Percentiles rank a stretch among this genome's conserved stretches.
Evolutionary conservation across 2,329 filamentous ascomycete genomes (phyloP).

Genomic region (Aspergillus novofumigatus): DNA sequence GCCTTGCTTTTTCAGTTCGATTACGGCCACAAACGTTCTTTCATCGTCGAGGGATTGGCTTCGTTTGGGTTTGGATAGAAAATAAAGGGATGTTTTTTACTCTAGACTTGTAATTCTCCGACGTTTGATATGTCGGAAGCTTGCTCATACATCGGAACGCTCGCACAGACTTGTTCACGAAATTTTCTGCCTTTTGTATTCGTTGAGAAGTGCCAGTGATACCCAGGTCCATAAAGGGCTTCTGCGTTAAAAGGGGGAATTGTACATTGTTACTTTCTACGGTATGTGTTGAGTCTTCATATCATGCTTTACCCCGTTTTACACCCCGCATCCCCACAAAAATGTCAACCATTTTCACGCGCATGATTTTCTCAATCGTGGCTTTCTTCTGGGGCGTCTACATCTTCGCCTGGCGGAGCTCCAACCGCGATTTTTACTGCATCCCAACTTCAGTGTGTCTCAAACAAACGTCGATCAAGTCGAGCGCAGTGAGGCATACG

Average conservation of each 20-base stretch:
- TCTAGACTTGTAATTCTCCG: constrained; percentile 32
- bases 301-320: background rate
- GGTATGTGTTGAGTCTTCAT: constrained; percentile 14
- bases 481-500: background rate
- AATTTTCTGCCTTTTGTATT: constrained; percentile 14
- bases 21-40: constrained; percentile 8
- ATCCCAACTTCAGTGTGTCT: background rate
- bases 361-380: background rate
- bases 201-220: constrained; percentile 11
- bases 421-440: background rate
- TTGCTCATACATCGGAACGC: constrained; percentile 9
- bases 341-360: background rate
- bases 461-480: background rate
- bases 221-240: constrained; percentile 8
- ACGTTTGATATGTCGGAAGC: background rate
- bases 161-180: constrained; percentile 28
- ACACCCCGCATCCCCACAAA: background rate
- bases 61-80: constrained; percentile 25
- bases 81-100: constrained; percentile 18
- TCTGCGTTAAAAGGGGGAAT: constrained; percentile 10
- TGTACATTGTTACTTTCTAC: constrained; percentile 11
- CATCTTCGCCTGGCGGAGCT: background rate
- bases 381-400: background rate
- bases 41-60: constrained; percentile 23
- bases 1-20: constrained; percentile 5